Evolutionary conservation across 2,329 filamentous ascomycete species (phyloP), one percentile per base, ranked within the genome.

Genomic region (Pestalotiopsis sp.): DNA sequence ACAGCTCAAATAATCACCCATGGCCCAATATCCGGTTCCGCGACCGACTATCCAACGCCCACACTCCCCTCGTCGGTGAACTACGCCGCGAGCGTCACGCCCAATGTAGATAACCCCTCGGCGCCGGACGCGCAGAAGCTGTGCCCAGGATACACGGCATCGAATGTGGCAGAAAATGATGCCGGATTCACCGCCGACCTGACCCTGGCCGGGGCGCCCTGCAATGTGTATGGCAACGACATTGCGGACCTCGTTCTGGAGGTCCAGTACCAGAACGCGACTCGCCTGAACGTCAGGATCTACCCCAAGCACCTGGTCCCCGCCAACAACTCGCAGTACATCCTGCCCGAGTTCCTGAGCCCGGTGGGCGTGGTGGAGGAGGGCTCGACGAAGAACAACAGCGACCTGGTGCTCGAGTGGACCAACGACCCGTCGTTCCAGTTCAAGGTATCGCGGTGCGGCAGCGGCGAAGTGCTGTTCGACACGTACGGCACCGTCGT

Each of bases 151-250:
- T 94, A 94, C 80, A 84, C 77, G 31, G 91, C 91, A 2, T 86
- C 84, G 20, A 88, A 91, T 75, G 83, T 93, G 14, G 78, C 82
- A 66, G 79, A 83, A 64, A 86, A 82, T 0, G 75, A 78, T 45
- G 82, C 81, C 63, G 88, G 88, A 7, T 80, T 96, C 66, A 92
- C 88, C 1, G 94, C 93, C 1, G 86, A 92, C 71, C 83, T 97
- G 62, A 85, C 80, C 2, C 85, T 97, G 12, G 91, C 91, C 7
- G 93, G 93, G 0, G 75, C 83, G 11, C 84, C 91, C 6, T 96
- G 93, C 82, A 92, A 95, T 78, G 87, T 89, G 27, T 97, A 95
- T 72, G 93, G 94, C 0, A 91, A 86, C 9, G 94, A 97, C 75
- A 82, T 97, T 36, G 84, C 90, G 31, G 82, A 86, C 4, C 81